phyloP scores from a whole-genome alignment of 2,329 filamentous ascomycete genomes.

The Phialophora macrospora region DNA sequence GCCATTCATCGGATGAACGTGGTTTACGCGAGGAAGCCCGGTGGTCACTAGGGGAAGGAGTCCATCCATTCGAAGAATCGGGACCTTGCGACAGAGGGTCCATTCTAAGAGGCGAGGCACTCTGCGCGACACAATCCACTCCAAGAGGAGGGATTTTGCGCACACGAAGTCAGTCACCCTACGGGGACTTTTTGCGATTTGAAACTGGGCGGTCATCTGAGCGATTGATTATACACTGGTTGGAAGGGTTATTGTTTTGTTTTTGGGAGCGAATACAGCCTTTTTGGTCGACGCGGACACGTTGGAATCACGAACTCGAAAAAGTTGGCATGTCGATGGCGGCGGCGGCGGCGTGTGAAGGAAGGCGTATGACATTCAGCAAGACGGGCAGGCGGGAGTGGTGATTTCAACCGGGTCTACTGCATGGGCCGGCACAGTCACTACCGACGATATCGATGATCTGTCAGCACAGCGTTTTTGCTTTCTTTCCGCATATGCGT shows the following conservation, averaged over 20 bases:
- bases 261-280: not conserved
- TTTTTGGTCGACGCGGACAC: not conserved
- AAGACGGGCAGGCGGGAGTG: not conserved
- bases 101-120: not conserved
- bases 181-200: not conserved
- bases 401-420: not conserved
- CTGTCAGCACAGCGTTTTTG: too few species aligned
- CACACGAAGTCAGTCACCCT: too few species aligned
- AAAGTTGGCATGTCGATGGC: not conserved
- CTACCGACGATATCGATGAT: not conserved
- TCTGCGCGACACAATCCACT: not conserved
- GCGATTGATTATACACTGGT: not conserved
- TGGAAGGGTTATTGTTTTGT: not conserved
- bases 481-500: too few species aligned
- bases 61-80: not conserved
- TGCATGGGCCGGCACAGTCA: not conserved
- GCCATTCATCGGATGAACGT: constrained; percentile 35
- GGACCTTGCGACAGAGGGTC: too few species aligned
- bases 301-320: not conserved
- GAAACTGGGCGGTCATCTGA: not conserved
- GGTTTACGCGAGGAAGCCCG: constrained; percentile 31
- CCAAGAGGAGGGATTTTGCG: too few species aligned
- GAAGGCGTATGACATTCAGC: not conserved
- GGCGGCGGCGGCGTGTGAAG: too few species aligned
- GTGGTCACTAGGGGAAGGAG: not conserved